phyloP scores from a whole-genome alignment of 371 early-diverging fungal genomes.

The Scutellospora calospora region DNA sequence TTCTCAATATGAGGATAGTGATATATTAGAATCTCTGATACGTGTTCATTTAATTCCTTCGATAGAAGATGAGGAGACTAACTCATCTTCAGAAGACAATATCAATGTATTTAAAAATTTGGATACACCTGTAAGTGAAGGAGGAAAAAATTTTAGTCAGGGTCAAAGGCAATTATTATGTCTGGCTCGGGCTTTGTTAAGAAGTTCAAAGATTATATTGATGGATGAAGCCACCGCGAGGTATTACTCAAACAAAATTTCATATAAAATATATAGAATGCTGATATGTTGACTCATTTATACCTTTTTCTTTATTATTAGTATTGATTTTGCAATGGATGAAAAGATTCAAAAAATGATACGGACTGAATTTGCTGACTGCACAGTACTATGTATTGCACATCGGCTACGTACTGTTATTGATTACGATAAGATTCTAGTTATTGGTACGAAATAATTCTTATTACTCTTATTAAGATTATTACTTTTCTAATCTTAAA shows the following conservation, averaged over 20 bases:
- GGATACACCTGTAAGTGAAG: constrained; percentile 39
- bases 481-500: neutral
- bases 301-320: constrained; percentile 30
- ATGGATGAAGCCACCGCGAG: constrained; percentile 76
- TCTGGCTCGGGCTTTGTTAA: constrained; percentile 85
- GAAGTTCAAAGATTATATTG: constrained; percentile 74
- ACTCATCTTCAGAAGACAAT: constrained; percentile 37
- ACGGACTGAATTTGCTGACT: constrained; percentile 62
- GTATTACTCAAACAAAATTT: neutral
- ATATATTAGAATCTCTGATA: constrained; percentile 78
- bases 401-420: constrained; percentile 81
- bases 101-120: constrained; percentile 51
- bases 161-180: constrained; percentile 72
- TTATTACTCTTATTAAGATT: neutral
- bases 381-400: constrained; percentile 75
- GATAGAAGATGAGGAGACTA: constrained; percentile 52
- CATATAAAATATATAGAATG: neutral
- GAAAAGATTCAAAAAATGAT: constrained; percentile 68
- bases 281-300: neutral
- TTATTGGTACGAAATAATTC: constrained; percentile 45
- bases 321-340: constrained; percentile 74
- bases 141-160: constrained; percentile 42
- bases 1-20: constrained; percentile 68
- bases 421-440: constrained; percentile 65
- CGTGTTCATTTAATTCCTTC: constrained; percentile 64